Percentiles rank a stretch among this genome's conserved stretches.
These are phyloP conservation scores for Amanita pseudoporphyria DNA, from an alignment of 768 basidiomycete genomes.

Conservation along the genomic window DNA sequence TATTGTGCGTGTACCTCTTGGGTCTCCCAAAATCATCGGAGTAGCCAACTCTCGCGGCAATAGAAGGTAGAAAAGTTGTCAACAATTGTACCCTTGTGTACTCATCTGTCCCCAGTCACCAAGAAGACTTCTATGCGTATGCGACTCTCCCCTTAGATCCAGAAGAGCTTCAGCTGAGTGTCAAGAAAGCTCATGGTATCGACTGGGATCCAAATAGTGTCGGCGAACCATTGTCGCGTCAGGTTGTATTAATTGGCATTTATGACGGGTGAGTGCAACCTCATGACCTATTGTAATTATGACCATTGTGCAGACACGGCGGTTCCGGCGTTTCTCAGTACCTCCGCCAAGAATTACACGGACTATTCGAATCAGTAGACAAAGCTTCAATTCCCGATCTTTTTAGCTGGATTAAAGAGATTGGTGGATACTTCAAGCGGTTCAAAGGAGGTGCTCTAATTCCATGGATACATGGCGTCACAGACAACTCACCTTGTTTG, in stretches of 20 bases:
- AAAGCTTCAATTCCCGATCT: constrained; percentile 67
- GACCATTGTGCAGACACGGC: constrained; percentile 56
- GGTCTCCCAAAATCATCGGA: constrained; percentile 72
- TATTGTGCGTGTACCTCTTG: constrained; percentile 56
- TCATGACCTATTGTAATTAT: neutral
- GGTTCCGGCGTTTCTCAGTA: constrained; percentile 86
- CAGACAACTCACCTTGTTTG: constrained; percentile 29
- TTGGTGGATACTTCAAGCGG: constrained; percentile 87
- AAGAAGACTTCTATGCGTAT: constrained; percentile 82
- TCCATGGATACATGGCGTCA: constrained; percentile 46
- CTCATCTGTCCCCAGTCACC: constrained; percentile 37
- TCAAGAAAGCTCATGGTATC: constrained; percentile 51
- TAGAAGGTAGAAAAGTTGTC: constrained; percentile 37
- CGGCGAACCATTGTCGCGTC: constrained; percentile 49
- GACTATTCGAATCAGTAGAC: constrained; percentile 70
- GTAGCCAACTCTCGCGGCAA: constrained; percentile 68
- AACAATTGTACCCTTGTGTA: neutral
- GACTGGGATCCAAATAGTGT: constrained; percentile 64
- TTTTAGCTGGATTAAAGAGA: constrained; percentile 64
- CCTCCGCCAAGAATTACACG: constrained; percentile 77
- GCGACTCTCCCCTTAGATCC: constrained; percentile 68
- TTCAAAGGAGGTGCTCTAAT: constrained; percentile 73
- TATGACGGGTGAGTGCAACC: constrained; percentile 63
- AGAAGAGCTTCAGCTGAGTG: constrained; percentile 55
- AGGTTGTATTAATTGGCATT: constrained; percentile 81